These are phyloP conservation scores for Geoglossum cookeanum DNA, from an alignment of 2,329 filamentous ascomycete species.

Conservation along the genomic window DNA sequence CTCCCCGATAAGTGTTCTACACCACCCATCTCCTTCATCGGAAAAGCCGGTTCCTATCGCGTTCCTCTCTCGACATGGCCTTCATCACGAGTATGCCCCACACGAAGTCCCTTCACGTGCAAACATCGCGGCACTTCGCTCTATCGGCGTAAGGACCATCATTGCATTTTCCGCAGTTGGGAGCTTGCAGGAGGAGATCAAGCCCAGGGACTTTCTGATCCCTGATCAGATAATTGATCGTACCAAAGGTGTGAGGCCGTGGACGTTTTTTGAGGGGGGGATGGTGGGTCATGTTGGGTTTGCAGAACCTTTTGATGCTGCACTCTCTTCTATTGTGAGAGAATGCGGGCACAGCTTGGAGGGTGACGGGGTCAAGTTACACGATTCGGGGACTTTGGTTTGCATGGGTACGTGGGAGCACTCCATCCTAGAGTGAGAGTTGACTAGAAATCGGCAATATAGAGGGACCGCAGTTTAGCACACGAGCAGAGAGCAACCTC, in stretches of 20 bases:
- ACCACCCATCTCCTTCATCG: slow-evolving; percentile 57
- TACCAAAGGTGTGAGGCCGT: slow-evolving; percentile 84
- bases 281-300: slow-evolving; percentile 90
- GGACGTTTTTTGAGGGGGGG: slow-evolving; percentile 87
- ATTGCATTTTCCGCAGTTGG: slow-evolving; percentile 94
- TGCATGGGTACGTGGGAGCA: slow-evolving; percentile 56
- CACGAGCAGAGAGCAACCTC: slow-evolving; percentile 84
- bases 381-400: slow-evolving; percentile 67
- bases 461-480: slow-evolving; percentile 98
- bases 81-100: slow-evolving; percentile 73
- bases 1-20: slow-evolving; percentile 65
- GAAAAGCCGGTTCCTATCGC: slow-evolving; percentile 47
- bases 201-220: slow-evolving; percentile 89
- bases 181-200: slow-evolving; percentile 77
- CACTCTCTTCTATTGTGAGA: slow-evolving; percentile 57
- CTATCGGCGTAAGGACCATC: slow-evolving; percentile 72
- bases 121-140: slow-evolving; percentile 93
- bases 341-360: slow-evolving; percentile 58
- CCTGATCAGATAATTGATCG: slow-evolving; percentile 95
- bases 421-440: not conserved
- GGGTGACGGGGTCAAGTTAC: slow-evolving; percentile 68
- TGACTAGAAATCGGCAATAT: slow-evolving; percentile 5
- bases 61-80: slow-evolving; percentile 83
- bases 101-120: slow-evolving; percentile 89
- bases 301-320: slow-evolving; percentile 79